These are phyloP conservation scores for Cladosporium sp. DNA, from an alignment of 2,329 filamentous ascomycete genomes.

Conservation along the genomic window DNA sequence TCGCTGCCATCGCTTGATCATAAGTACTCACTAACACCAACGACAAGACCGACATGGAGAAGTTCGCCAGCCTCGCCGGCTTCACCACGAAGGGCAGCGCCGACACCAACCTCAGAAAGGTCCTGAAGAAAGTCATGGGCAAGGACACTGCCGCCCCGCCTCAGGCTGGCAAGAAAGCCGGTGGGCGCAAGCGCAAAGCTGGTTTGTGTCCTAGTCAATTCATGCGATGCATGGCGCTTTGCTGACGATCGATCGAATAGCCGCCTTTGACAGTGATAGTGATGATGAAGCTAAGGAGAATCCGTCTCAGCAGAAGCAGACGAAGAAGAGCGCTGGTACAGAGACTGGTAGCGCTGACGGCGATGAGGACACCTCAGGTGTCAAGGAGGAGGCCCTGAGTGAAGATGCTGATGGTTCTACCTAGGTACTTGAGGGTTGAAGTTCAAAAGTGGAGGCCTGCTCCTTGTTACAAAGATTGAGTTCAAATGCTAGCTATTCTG, in stretches of 20 bases:
- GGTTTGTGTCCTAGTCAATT: not conserved
- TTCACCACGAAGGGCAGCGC: constrained; percentile 13
- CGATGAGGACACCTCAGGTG: not conserved
- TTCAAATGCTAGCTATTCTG: not conserved
- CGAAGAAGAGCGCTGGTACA: not conserved
- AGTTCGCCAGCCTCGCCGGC: constrained; percentile 7
- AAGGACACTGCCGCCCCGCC: not conserved
- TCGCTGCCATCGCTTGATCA: not conserved
- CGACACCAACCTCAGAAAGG: not conserved
- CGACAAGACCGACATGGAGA: constrained; percentile 9
- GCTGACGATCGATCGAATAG: not conserved
- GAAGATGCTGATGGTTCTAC: not conserved
- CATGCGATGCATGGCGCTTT: not conserved
- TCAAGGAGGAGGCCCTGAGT: not conserved
- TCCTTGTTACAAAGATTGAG: not conserved
- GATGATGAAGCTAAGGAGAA: not conserved
- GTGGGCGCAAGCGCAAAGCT: constrained; percentile 14
- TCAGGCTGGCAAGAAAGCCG: not conserved
- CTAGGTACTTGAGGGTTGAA: not conserved
- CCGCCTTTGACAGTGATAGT: not conserved
- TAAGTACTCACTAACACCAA: not conserved
- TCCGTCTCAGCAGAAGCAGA: not conserved
- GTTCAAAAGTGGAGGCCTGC: not conserved
- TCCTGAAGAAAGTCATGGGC: constrained; percentile 8
- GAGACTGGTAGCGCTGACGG: not conserved